Conservation (phyloP, 108 stramenopile genomes). For the Cylindrotheca fusiformis region DNA sequence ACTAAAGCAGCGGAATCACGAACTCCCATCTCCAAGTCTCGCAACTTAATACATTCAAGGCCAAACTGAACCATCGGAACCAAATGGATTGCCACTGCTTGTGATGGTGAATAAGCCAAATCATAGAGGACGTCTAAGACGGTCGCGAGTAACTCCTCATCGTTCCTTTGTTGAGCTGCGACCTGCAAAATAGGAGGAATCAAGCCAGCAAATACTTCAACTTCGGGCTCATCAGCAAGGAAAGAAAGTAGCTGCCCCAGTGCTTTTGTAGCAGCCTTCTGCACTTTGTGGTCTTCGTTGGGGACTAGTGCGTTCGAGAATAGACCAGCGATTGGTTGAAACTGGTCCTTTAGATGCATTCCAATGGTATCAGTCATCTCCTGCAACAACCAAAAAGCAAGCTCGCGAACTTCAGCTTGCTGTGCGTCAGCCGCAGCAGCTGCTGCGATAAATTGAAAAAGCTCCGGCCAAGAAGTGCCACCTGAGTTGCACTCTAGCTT, state of each 20-base stretch:
- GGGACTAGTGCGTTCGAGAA: constrained; percentile 67
- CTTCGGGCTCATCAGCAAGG: constrained; percentile 70
- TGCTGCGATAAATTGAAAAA: constrained; percentile 78
- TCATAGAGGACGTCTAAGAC: constrained; percentile 91
- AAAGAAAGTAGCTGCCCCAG: constrained; percentile 74
- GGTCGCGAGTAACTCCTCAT: constrained; percentile 77
- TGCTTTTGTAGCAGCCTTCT: constrained; percentile 82
- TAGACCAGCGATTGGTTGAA: constrained; percentile 66
- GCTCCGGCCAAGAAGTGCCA: constrained; percentile 72
- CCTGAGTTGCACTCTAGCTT: constrained; percentile 53
- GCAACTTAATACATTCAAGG: constrained; percentile 50
- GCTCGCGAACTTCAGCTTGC: constrained; percentile 78
- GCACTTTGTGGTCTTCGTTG: constrained; percentile 60
- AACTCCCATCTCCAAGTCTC: constrained; percentile 78
- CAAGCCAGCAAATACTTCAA: constrained; percentile 69
- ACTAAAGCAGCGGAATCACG: constrained; percentile 88
- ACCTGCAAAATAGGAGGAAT: constrained; percentile 79
- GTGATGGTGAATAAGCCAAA: constrained; percentile 66
- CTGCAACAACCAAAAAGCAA: constrained; percentile 86
- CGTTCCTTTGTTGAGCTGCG: constrained; percentile 59
- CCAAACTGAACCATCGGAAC: constrained; percentile 63
- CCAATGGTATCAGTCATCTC: constrained; percentile 95
- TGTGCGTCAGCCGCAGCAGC: constrained; percentile 40
- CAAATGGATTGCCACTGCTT: constrained; percentile 55
- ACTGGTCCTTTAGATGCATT: constrained; percentile 73